A percentile compares a stretch with the other conserved stretches of the same genome.
Evolutionary conservation across 768 basidiomycete genomes (phyloP).

Genomic region (Lactifluus piperatus): DNA sequence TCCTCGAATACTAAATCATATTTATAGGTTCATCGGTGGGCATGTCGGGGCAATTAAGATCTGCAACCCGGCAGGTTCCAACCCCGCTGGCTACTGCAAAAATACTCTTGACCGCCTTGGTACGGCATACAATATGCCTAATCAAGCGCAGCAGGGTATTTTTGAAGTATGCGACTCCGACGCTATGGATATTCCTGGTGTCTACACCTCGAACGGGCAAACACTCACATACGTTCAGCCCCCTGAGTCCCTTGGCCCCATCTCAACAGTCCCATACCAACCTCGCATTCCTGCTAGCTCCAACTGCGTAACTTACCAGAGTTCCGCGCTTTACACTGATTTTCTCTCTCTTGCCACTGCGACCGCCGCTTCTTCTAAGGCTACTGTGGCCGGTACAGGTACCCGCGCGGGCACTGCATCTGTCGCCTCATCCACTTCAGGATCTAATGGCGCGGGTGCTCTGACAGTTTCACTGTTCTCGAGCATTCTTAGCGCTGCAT

Average conservation of each 20-base stretch:
- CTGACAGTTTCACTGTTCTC: constrained; percentile 9
- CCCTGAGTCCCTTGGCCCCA: constrained; percentile 38
- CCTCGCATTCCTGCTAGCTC: constrained; percentile 34
- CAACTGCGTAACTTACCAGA: constrained; percentile 34
- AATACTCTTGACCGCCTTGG: constrained; percentile 74
- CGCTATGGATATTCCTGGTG: constrained; percentile 51
- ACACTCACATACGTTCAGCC: constrained; percentile 40
- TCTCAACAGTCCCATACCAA: constrained; percentile 37
- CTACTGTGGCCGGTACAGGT: neutral
- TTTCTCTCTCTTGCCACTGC: neutral
- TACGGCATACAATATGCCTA: constrained; percentile 64
- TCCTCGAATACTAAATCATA: neutral
- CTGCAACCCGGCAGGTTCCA: constrained; percentile 51
- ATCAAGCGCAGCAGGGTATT: constrained; percentile 43
- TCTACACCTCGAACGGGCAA: constrained; percentile 35
- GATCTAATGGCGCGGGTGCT: constrained; percentile 11
- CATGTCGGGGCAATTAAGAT: constrained; percentile 60
- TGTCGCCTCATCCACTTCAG: neutral
- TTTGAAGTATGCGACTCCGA: constrained; percentile 64
- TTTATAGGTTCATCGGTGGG: constrained; percentile 62
- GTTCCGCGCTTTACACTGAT: constrained; percentile 30
- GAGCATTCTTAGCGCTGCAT: constrained; percentile 7
- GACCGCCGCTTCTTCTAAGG: neutral
- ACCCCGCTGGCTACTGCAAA: constrained; percentile 49
- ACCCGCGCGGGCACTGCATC: neutral